phyloP scores from a whole-genome alignment of 2,329 filamentous ascomycete genomes.

The Sclerotinia borealis region DNA sequence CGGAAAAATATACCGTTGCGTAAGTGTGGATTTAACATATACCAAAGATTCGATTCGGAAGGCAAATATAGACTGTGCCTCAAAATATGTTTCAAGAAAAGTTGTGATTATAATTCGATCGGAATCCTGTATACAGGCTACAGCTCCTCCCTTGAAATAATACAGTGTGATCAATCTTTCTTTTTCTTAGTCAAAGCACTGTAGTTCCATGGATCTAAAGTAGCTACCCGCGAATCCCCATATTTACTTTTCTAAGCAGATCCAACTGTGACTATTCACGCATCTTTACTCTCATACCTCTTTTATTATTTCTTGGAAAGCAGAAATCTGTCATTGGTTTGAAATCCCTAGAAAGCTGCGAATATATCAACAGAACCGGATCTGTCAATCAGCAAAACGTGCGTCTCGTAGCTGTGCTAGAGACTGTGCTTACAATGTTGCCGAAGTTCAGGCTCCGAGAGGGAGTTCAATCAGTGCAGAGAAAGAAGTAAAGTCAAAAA shows the following conservation, averaged over 20 bases:
- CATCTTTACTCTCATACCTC: neutral
- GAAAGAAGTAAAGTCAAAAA: no score
- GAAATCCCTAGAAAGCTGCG: no score
- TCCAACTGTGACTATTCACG: neutral
- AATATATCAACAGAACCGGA: no score
- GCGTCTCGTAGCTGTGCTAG: no score
- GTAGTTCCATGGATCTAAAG: neutral
- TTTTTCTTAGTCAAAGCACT: neutral
- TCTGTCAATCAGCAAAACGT: no score
- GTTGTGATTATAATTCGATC: neutral
- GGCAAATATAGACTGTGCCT: neutral
- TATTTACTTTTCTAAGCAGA: neutral
- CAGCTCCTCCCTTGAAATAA: neutral
- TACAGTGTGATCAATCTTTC: neutral
- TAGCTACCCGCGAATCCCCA: neutral
- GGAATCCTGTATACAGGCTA: neutral
- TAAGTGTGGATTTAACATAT: neutral
- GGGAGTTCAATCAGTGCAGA: no score
- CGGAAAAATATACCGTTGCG: no score
- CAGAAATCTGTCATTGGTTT: no score
- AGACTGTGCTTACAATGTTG: no score
- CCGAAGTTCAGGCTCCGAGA: no score
- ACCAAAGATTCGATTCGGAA: neutral
- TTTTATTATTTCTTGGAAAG: no score
- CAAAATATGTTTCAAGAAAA: no score